Percentiles rank a stretch among this genome's conserved stretches.
These are phyloP conservation scores for Aspergillus sergii DNA, from an alignment of 2,329 filamentous ascomycete genomes.

Conservation along the genomic window DNA sequence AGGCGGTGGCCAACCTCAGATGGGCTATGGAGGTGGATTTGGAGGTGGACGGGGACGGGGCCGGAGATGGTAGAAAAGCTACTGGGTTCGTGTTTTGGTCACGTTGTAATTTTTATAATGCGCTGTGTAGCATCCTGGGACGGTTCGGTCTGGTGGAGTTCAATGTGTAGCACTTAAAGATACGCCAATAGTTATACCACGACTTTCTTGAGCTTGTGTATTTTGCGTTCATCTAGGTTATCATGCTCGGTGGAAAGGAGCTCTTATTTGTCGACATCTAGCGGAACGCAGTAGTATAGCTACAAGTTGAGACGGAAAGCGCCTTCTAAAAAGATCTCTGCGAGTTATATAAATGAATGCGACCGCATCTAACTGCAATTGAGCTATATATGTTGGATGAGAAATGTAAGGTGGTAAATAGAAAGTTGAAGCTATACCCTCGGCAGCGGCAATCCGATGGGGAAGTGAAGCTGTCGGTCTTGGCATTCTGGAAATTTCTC, in stretches of 20 bases:
- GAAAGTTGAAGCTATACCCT: conserved; percentile 25
- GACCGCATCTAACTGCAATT: background rate
- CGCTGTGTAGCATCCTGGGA: conserved; percentile 9
- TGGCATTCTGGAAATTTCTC: conserved; percentile 52
- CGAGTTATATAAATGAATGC: background rate
- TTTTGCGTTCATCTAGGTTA: background rate
- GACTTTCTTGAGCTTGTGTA: background rate
- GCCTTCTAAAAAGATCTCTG: no score
- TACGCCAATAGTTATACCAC: background rate
- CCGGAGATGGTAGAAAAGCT: conserved; percentile 39
- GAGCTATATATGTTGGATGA: background rate
- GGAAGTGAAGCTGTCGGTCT: conserved; percentile 33
- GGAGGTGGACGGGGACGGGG: conserved; percentile 44
- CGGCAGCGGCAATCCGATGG: conserved; percentile 27
- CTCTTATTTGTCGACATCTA: background rate
- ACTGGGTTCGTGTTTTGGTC: conserved; percentile 13
- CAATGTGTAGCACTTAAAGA: conserved; percentile 12
- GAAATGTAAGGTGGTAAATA: background rate
- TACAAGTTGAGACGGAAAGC: background rate
- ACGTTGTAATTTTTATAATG: conserved; percentile 19
- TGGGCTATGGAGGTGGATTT: conserved; percentile 47
- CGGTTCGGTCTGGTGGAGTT: conserved; percentile 22
- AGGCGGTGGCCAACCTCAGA: conserved; percentile 42
- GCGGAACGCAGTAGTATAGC: background rate
- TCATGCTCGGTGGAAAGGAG: conserved; percentile 17